Evolutionary conservation across 371 early-diverging fungal species (phyloP).

Genomic region (Funneliformis caledonium): DNA sequence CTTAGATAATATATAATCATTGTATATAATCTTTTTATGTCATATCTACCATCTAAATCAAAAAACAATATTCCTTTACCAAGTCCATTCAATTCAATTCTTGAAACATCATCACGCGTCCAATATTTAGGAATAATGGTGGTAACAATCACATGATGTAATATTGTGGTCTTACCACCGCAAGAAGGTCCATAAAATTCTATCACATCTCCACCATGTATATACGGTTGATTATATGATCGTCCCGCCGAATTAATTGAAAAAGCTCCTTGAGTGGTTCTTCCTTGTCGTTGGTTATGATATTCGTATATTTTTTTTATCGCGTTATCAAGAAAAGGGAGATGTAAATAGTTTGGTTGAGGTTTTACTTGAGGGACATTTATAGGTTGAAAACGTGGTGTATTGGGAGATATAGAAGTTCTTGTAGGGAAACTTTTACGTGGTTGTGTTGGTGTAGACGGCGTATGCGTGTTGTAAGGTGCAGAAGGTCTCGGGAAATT

Average conservation of each 20-base stretch:
- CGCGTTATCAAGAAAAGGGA: conserved; percentile 13
- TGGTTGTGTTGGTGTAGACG: too few species aligned
- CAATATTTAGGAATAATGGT: conserved; percentile 35
- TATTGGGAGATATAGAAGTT: too few species aligned
- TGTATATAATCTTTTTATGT: conserved; percentile 21
- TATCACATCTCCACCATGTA: conserved; percentile 35
- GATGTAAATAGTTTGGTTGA: neutral
- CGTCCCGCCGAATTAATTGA: neutral
- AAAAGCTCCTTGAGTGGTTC: neutral
- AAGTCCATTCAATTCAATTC: conserved; percentile 9
- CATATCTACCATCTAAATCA: conserved; percentile 30
- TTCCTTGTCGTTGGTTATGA: neutral
- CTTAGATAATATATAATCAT: conserved; percentile 29
- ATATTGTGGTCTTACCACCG: conserved; percentile 34
- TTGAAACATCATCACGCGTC: neutral
- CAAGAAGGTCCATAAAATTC: conserved; percentile 39
- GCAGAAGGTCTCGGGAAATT: too few species aligned
- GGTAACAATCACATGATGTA: conserved; percentile 10
- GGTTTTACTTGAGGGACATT: too few species aligned
- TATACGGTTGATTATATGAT: neutral
- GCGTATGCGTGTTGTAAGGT: too few species aligned
- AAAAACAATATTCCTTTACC: conserved; percentile 38
- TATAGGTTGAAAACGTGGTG: too few species aligned
- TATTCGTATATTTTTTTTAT: conserved; percentile 6
- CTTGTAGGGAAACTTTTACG: too few species aligned